Evolutionary conservation across 257 asterid genomes (phyloP).

Genomic region (Nicotiana tomentosiformis): DNA sequence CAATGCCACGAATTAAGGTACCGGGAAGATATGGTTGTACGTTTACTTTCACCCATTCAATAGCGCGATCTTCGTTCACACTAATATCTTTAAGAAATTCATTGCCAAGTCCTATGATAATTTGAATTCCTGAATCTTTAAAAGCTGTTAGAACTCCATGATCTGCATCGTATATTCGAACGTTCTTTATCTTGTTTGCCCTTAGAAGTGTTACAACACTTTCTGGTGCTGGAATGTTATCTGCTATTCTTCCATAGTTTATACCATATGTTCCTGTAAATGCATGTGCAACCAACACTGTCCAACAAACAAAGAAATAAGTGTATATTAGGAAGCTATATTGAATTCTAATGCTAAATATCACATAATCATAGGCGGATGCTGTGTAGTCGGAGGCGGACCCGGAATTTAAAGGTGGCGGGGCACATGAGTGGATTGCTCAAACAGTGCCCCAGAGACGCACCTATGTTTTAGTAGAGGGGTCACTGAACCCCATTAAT

Average conservation of each 20-base stretch:
- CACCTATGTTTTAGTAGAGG: no score
- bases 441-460: no score
- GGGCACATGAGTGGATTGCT: no score
- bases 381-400: no score
- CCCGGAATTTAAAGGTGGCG: no score
- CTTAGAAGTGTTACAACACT: slow-evolving; percentile 68
- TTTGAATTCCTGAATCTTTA: slow-evolving; percentile 48
- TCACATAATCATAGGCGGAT: not conserved
- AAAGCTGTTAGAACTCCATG: slow-evolving; percentile 49
- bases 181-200: slow-evolving; percentile 58
- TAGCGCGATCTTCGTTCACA: slow-evolving; percentile 41
- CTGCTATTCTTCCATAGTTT: slow-evolving; percentile 70
- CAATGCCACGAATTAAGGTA: slow-evolving; percentile 60
- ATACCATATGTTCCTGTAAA: slow-evolving; percentile 79
- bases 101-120: slow-evolving; percentile 60
- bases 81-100: slow-evolving; percentile 48
- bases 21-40: slow-evolving; percentile 59
- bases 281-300: slow-evolving; percentile 36
- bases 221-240: slow-evolving; percentile 71
- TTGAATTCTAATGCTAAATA: not conserved
- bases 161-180: slow-evolving; percentile 65
- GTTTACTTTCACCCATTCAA: slow-evolving; percentile 59
- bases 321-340: not conserved
- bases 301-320: not conserved
- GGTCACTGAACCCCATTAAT: no score